Evolutionary conservation across 1,139 yeast species (phyloP).

Genomic region (Blastobotrys petasosporus): DNA sequence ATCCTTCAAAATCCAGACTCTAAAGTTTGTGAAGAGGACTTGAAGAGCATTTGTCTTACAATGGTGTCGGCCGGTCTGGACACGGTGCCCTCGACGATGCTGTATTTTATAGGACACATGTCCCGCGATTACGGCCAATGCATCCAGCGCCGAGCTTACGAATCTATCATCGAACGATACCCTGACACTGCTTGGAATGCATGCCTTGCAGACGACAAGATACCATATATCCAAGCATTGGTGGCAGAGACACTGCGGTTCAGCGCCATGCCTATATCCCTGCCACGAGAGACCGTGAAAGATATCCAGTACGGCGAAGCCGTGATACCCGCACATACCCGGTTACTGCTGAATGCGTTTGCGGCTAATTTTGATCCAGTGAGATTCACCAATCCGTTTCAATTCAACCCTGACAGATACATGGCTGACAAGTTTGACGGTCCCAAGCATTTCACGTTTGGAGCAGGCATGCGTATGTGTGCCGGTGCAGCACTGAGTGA

Average conservation of each 20-base stretch:
- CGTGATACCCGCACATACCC: constrained; percentile 50
- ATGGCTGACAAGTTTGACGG: constrained; percentile 32
- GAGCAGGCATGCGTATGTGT: constrained; percentile 66
- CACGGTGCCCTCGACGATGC: constrained; percentile 60
- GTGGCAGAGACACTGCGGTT: constrained; percentile 59
- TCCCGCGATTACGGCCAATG: constrained; percentile 45
- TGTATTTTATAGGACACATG: constrained; percentile 57
- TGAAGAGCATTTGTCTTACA: constrained; percentile 60
- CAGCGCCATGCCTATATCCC: constrained; percentile 60
- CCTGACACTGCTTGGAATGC: constrained; percentile 44
- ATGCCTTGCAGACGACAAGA: constrained; percentile 33
- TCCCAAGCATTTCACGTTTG: constrained; percentile 54
- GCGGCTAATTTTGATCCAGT: constrained; percentile 62
- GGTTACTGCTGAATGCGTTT: constrained; percentile 59
- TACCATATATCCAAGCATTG: constrained; percentile 51
- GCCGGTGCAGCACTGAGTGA: constrained; percentile 59
- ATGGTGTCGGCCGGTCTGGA: constrained; percentile 79
- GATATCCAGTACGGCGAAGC: constrained; percentile 39
- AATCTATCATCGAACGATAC: constrained; percentile 35
- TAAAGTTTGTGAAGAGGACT: constrained; percentile 39
- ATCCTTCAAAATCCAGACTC: constrained; percentile 30
- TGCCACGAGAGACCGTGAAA: constrained; percentile 57
- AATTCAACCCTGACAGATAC: constrained; percentile 57
- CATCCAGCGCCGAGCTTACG: constrained; percentile 42
- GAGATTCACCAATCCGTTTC: constrained; percentile 42